phyloP scores from a whole-genome alignment of 169 alveolate genomes.

The Plasmodium knowlesi region DNA sequence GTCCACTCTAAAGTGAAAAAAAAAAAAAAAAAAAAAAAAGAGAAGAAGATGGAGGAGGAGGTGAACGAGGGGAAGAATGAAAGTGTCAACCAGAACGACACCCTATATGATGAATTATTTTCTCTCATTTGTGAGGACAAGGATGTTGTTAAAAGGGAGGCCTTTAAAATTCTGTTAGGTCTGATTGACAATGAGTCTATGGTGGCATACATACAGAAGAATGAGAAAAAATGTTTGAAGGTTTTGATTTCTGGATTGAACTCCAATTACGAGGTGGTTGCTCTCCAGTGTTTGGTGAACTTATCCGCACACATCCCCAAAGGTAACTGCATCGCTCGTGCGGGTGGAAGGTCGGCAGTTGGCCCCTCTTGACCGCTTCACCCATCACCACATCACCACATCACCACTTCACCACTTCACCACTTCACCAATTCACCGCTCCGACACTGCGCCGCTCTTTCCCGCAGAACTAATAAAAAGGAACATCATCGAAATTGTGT shows the following conservation, averaged over 20 bases:
- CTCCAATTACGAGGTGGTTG: background rate
- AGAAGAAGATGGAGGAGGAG: background rate
- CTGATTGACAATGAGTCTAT: conserved; percentile 14
- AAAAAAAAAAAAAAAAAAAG: background rate
- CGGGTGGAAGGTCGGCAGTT: background rate
- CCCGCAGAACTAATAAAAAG: conserved; percentile 9
- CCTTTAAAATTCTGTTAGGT: conserved; percentile 21
- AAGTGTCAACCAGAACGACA: background rate
- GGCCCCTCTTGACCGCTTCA: background rate
- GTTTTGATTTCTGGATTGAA: conserved; percentile 10
- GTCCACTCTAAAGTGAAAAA: too few relatives aligned
- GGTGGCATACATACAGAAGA: conserved; percentile 6
- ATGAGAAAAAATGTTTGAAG: conserved; percentile 8
- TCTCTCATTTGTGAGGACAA: background rate
- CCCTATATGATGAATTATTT: conserved; percentile 37
- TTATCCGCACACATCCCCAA: conserved; percentile 46
- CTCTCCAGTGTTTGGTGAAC: conserved; percentile 43
- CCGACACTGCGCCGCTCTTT: too few relatives aligned
- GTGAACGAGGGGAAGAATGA: background rate
- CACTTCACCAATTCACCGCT: background rate
- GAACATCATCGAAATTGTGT: conserved; percentile 26
- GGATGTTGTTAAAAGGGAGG: conserved; percentile 42
- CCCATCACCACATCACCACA: background rate
- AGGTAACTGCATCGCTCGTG: conserved; percentile 7
- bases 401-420: background rate